phyloP scores from a whole-genome alignment of 2,329 filamentous ascomycete species.

The Pseudopyrenochaeta lycopersici region DNA sequence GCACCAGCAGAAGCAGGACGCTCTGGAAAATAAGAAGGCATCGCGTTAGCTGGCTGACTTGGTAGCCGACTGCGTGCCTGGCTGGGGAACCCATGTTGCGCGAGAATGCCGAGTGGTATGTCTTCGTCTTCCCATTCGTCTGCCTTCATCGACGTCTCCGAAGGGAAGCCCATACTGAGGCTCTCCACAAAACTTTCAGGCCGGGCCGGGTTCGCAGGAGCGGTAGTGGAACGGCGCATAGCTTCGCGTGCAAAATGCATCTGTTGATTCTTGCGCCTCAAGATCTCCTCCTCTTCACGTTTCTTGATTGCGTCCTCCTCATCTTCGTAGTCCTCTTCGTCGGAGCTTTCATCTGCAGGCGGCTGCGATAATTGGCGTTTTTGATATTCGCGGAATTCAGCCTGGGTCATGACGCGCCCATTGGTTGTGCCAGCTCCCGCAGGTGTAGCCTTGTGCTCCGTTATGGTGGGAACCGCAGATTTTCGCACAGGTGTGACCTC shows the following conservation, averaged over 20 bases:
- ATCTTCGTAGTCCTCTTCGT: slow-evolving; percentile 49
- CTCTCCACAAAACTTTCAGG: slow-evolving; percentile 28
- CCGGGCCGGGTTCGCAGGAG: slow-evolving; percentile 25
- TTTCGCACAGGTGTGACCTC: slow-evolving; percentile 9
- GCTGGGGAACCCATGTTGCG: slow-evolving; percentile 48
- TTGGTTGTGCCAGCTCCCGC: slow-evolving; percentile 15
- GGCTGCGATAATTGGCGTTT: slow-evolving; percentile 35
- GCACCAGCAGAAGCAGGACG: slow-evolving; percentile 46
- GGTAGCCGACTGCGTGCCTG: slow-evolving; percentile 34
- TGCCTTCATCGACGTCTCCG: slow-evolving; percentile 45
- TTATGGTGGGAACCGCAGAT: slow-evolving; percentile 10
- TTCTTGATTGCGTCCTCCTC: slow-evolving; percentile 48
- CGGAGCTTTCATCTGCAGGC: slow-evolving; percentile 36
- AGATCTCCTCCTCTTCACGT: slow-evolving; percentile 43
- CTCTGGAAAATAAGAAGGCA: slow-evolving; percentile 47
- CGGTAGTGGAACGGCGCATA: slow-evolving; percentile 47
- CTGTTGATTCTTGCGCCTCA: slow-evolving; percentile 44
- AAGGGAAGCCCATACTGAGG: slow-evolving; percentile 42
- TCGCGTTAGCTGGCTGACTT: slow-evolving; percentile 38
- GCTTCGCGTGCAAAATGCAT: slow-evolving; percentile 45
- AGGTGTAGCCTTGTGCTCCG: slow-evolving; percentile 20
- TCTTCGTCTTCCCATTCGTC: slow-evolving; percentile 51
- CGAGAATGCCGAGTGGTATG: slow-evolving; percentile 49
- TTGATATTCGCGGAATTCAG: slow-evolving; percentile 44
- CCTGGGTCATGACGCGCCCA: slow-evolving; percentile 44